Evolutionary conservation across 371 early-diverging fungal species (phyloP).

Genomic region (Parasitella parasitica): DNA sequence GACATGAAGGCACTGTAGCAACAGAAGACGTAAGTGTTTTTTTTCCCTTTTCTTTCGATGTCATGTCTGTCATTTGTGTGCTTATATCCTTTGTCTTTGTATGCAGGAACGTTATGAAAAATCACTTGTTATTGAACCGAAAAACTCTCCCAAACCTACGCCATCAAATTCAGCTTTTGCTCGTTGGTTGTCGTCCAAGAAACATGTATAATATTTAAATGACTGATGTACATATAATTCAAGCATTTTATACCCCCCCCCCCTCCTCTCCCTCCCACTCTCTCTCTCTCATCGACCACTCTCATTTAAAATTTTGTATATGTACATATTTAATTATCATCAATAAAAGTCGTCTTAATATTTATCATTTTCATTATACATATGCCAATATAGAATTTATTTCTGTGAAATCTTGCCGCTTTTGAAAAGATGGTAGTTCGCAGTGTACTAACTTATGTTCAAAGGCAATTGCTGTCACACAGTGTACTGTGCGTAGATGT

Average conservation of each 20-base stretch:
- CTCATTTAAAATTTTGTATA: too few species aligned
- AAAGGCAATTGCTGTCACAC: too few species aligned
- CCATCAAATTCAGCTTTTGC: slow-evolving; percentile 2
- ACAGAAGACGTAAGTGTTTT: slow-evolving; percentile 35
- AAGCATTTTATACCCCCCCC: not conserved
- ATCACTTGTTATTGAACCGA: slow-evolving; percentile 35
- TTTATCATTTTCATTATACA: too few species aligned
- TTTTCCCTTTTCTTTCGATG: not conserved
- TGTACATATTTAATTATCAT: too few species aligned
- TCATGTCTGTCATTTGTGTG: too few species aligned
- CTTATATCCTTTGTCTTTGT: not conserved
- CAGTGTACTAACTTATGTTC: too few species aligned
- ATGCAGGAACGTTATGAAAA: slow-evolving; percentile 33
- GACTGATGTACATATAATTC: not conserved
- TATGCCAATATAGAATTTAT: too few species aligned
- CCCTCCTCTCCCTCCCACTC: too few species aligned
- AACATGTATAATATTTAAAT: not conserved
- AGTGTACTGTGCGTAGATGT: too few species aligned
- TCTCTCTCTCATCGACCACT: not conserved
- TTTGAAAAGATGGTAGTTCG: too few species aligned
- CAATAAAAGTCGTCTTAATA: too few species aligned
- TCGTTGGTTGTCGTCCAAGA: slow-evolving; percentile 16
- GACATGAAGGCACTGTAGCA: slow-evolving; percentile 23
- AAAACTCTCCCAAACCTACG: not conserved
- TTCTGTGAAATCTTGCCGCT: too few species aligned